Conservation (phyloP, 345 rosid species). For the Rhizophora mangle region DNA sequence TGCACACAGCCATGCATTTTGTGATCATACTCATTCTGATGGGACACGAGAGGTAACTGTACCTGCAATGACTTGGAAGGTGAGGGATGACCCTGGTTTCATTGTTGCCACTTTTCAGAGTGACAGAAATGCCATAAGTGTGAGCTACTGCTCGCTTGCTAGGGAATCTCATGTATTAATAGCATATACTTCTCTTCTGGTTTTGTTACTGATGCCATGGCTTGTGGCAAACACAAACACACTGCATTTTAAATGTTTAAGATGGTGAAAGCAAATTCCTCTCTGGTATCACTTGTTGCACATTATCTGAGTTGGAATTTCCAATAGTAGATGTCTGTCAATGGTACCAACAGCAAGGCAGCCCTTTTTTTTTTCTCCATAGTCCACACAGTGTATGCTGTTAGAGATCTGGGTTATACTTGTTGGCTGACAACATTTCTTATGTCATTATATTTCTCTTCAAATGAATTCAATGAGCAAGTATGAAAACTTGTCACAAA, state of each 20-base stretch:
- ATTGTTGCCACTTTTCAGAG: conserved; percentile 43
- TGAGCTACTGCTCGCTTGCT: conserved; percentile 51
- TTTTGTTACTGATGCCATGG: conserved; percentile 21
- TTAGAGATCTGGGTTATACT: no score
- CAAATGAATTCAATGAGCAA: no score
- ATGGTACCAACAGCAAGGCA: neutral
- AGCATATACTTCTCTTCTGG: conserved; percentile 27
- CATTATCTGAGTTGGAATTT: conserved; percentile 10
- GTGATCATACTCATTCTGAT: conserved; percentile 48
- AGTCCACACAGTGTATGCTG: no score
- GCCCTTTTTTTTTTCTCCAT: neutral
- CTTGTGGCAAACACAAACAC: conserved; percentile 28
- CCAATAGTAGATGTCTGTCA: neutral
- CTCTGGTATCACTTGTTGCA: conserved; percentile 20
- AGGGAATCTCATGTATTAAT: conserved; percentile 46
- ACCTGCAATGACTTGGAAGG: conserved; percentile 59
- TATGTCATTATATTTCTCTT: no score
- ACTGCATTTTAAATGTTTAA: conserved; percentile 16
- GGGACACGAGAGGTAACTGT: conserved; percentile 59
- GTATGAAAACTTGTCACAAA: neutral
- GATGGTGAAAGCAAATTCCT: conserved; percentile 8
- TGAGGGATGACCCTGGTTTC: conserved; percentile 57
- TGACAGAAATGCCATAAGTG: conserved; percentile 27
- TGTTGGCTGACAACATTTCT: no score
- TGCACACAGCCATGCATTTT: conserved; percentile 47